Evolutionary conservation across 495 filamentous ascomycete genomes (phyloP), one percentile per base, ranked within the genome.

Genomic region (Amniculicola lignicola): DNA sequence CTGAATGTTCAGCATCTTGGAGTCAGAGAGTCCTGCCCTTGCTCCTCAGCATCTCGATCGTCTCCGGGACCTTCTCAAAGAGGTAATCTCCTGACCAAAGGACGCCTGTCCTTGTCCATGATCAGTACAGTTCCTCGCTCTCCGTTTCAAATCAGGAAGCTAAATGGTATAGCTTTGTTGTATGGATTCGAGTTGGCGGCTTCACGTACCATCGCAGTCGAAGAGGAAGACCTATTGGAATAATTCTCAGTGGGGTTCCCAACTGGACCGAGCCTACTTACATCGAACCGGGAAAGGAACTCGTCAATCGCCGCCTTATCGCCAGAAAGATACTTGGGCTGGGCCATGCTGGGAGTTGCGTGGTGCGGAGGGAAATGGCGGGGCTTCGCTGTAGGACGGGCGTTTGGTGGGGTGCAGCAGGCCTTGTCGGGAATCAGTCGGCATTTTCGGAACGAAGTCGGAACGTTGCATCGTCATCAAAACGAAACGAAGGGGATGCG

Each of bases 11-110:
- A 33, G 29, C n/a, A 9, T 33, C 29, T n/a, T 33, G 29, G 29
- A 33, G 9, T n/a, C 10, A 16, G 36, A 18, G 25, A 39, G 41
- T 1, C 68, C 44, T 69, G 94, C 90, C 89, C 81, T 79, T 85
- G 21, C 79, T 81, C 64, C 89, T 82, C 45, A 98, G 73, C 66
- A 92, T 70, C 35, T 90, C 83, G 11, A 98, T 63, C 1, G 89
- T 91, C 72, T 96, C 90, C 12, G 85, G 81, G 4, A 86, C 86
- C 16, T 85, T 86, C 12, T 86, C 83, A 62, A 95, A 95, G 11
- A 90, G 74, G 67, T 90, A 83, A 56, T 96, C 89, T 24, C 93
- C 93, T 24, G 90, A 94, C 93, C 93, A 98, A 52, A 98, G 75
- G 11, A 98, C 93, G 63, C 92, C 92, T 97, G 67, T 66, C 46